phyloP scores from a whole-genome alignment of 306 rosid genomes.

The Prunus mongolica region DNA sequence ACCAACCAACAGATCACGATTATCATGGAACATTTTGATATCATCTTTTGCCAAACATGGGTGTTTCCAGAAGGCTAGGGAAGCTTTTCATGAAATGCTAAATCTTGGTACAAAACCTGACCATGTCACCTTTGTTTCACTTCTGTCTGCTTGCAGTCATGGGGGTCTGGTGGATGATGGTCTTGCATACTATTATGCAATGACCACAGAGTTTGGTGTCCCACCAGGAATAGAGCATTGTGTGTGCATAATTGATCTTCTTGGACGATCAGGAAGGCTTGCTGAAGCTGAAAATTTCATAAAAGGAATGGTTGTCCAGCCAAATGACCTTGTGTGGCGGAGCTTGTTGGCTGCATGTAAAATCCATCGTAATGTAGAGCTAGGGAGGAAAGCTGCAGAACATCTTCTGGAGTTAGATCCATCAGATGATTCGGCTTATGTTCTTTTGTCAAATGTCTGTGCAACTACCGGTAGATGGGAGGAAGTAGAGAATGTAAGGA shows the following conservation, averaged over 20 bases:
- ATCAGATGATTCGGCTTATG: constrained; percentile 84
- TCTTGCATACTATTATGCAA: constrained; percentile 62
- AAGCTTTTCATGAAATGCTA: constrained; percentile 74
- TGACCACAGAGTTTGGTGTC: constrained; percentile 58
- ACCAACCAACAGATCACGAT: constrained; percentile 46
- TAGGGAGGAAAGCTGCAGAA: constrained; percentile 68
- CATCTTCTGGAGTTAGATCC: constrained; percentile 63
- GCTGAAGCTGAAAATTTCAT: constrained; percentile 70
- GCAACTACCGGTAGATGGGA: constrained; percentile 81
- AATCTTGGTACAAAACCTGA: constrained; percentile 63
- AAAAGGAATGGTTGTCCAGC: constrained; percentile 55
- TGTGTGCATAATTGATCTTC: constrained; percentile 88
- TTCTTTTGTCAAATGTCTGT: constrained; percentile 80
- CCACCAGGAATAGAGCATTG: constrained; percentile 75
- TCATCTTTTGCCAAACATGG: constrained; percentile 88
- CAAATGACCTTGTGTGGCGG: constrained; percentile 80
- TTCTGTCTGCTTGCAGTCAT: constrained; percentile 89
- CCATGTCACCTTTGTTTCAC: constrained; percentile 87
- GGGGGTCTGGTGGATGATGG: constrained; percentile 91
- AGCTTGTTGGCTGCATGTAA: constrained; percentile 82
- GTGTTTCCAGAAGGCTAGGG: constrained; percentile 54
- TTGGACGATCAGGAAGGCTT: constrained; percentile 90
- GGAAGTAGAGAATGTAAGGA: constrained; percentile 73
- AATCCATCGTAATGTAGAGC: constrained; percentile 68
- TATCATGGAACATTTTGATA: constrained; percentile 89